Base-by-base conservation (phyloP, 768 basidiomycete genomes). In the Russula lepida region DNA sequence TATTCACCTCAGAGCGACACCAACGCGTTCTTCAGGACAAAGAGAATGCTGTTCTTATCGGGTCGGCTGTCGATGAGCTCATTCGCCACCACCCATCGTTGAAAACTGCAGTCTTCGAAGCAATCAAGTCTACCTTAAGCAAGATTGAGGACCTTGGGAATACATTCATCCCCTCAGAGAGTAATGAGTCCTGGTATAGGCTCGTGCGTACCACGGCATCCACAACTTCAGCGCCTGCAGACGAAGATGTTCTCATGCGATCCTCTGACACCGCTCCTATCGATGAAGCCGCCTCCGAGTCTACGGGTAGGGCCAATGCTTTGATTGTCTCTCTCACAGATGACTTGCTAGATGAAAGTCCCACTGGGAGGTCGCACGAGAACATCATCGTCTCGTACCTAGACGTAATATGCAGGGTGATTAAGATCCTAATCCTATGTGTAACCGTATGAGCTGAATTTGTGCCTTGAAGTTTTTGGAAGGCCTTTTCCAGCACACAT, bases 51-150 rank as follows among this genome's bases (percentile, higher is more conserved):
- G 85, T 89, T 23, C 75, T 92, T 55, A 84, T 98, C 58, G 97
- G 97, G 5, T 87, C 87, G 4, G 84, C 89, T 25, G 82, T 98
- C 25, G 97, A 99, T 68, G 97, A 99, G 70, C 85, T 99, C 60
- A 86, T 95, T 61, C 84, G 97, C 6, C 97, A 99, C 69, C 97
- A 99, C 72, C 97, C 97, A 3, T 78, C 81, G 1, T 77, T 99
- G 50, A 95, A 92, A 71, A 71, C 80, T 2, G 73, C 86, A 25
- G 85, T 98, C 17, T 89, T 95, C 64, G 84, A 88, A 15, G 82
- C 89, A 1, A 74, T 95, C 62, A 85, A 84, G 60, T 75, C 80
- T 1, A 84, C 88, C 7, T 74, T 98, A 65, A 74, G 78, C 62
- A 83, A 80, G 71, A 84, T 97, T 35, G 87, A 92, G 71, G 83